A percentile compares a stretch with the other conserved stretches of the same genome.
Evolutionary conservation across 768 basidiomycete species (phyloP).

Genomic region (Tylopilus vinaceipallidus): DNA sequence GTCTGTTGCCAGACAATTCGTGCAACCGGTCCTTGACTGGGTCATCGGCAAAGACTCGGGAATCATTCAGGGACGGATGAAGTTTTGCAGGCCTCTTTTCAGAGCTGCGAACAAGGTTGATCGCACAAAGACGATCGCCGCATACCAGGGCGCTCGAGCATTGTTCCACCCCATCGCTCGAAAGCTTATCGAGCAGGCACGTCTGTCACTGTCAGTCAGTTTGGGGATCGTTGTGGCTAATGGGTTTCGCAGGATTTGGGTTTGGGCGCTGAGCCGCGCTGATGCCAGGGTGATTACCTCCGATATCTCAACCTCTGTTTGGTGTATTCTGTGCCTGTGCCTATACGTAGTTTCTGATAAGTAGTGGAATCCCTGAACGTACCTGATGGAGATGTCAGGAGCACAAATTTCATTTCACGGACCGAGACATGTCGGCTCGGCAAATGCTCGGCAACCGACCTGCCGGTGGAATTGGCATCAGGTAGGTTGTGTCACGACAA

Average conservation of each 20-base stretch:
- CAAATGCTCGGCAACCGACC: too few species aligned
- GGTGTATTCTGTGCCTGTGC: too few species aligned
- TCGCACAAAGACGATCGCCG: slow-evolving; percentile 32
- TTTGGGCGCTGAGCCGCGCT: neutral
- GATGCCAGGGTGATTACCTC: neutral
- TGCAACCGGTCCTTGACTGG: slow-evolving; percentile 43
- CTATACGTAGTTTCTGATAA: too few species aligned
- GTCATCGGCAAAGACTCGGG: slow-evolving; percentile 41
- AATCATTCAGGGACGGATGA: slow-evolving; percentile 51
- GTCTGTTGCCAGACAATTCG: slow-evolving; percentile 30
- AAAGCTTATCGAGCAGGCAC: slow-evolving; percentile 48
- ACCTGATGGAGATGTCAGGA: neutral
- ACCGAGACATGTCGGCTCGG: too few species aligned
- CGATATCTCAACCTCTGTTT: neutral
- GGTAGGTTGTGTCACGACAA: too few species aligned
- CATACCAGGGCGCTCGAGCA: slow-evolving; percentile 33
- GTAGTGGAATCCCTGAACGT: neutral
- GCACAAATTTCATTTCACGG: too few species aligned
- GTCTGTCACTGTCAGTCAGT: slow-evolving; percentile 2
- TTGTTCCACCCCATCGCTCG: slow-evolving; percentile 53
- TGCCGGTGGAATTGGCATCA: too few species aligned
- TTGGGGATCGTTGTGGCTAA: neutral
- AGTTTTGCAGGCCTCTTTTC: slow-evolving; percentile 52
- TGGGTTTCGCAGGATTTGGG: slow-evolving; percentile 24
- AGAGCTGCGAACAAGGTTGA: slow-evolving; percentile 39